A percentile compares a stretch with the other conserved stretches of the same genome.
Conservation (phyloP, 2,329 filamentous ascomycete species). For the Venturia carpophila region DNA sequence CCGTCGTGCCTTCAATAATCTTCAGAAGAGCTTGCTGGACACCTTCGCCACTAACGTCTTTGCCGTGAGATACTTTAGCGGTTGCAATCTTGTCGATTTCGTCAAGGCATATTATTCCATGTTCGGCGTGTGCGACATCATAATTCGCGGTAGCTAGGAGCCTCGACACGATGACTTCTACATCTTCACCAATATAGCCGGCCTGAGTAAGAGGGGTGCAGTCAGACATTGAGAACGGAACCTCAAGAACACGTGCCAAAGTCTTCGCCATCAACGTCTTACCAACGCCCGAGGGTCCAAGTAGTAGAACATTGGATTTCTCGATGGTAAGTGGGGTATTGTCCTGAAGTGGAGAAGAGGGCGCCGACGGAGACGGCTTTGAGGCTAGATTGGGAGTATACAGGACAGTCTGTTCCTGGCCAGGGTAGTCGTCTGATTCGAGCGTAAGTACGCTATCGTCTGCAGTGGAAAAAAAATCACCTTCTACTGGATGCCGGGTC, state of each 20-base stretch:
- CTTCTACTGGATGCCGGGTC: slow-evolving; percentile 69
- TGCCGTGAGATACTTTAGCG: slow-evolving; percentile 76
- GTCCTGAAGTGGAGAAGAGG: slow-evolving; percentile 34
- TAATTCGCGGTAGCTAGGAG: slow-evolving; percentile 86
- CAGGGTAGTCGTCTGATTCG: slow-evolving; percentile 52
- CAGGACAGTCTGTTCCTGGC: slow-evolving; percentile 46
- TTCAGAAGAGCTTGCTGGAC: slow-evolving; percentile 94
- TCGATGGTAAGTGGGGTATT: slow-evolving; percentile 68
- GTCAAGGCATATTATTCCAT: slow-evolving; percentile 90
- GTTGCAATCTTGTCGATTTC: slow-evolving; percentile 97
- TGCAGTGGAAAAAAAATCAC: slow-evolving; percentile 33
- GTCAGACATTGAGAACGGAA: slow-evolving; percentile 91
- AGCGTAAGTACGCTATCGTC: slow-evolving; percentile 19
- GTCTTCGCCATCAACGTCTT: slow-evolving; percentile 96
- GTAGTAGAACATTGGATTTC: slow-evolving; percentile 87
- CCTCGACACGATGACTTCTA: slow-evolving; percentile 89
- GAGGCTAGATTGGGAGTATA: slow-evolving; percentile 14
- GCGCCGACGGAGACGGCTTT: slow-evolving; percentile 22
- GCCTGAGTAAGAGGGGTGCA: slow-evolving; percentile 95
- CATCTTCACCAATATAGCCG: slow-evolving; percentile 95
- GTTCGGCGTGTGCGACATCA: slow-evolving; percentile 73
- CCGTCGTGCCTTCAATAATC: slow-evolving; percentile 89
- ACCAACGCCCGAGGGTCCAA: slow-evolving; percentile 89
- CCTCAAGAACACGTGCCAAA: slow-evolving; percentile 82
- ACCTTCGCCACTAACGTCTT: slow-evolving; percentile 92